phyloP scores from a whole-genome alignment of 73 alveolate species.

The Uronychia setigera region DNA sequence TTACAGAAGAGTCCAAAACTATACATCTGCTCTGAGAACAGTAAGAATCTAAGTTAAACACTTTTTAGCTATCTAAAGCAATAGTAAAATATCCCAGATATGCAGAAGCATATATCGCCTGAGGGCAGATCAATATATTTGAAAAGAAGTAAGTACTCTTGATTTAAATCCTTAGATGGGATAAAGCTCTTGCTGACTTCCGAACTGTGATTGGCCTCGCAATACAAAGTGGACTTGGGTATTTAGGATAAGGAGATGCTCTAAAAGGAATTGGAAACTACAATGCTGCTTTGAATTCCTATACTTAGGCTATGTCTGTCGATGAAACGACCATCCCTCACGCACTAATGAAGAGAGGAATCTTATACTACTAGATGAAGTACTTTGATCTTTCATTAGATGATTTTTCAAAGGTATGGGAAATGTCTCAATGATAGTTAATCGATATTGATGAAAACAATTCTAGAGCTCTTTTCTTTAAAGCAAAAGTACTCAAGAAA shows the following conservation, averaged over 20 bases:
- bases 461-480: slow-evolving; percentile 54
- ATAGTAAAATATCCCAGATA: slow-evolving; percentile 61
- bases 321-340: slow-evolving; percentile 32
- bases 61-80: slow-evolving; percentile 45
- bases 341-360: slow-evolving; percentile 66
- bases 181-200: slow-evolving; percentile 72
- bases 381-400: slow-evolving; percentile 44
- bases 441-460: slow-evolving; percentile 31
- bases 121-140: slow-evolving; percentile 67
- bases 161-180: slow-evolving; percentile 50
- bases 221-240: slow-evolving; percentile 62
- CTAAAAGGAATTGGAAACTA: slow-evolving; percentile 69
- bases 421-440: background rate
- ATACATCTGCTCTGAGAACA: slow-evolving; percentile 49
- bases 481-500: slow-evolving; percentile 53
- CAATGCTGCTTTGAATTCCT: slow-evolving; percentile 49
- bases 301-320: slow-evolving; percentile 55
- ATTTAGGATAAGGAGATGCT: slow-evolving; percentile 71
- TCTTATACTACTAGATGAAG: slow-evolving; percentile 57
- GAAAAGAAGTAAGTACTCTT: slow-evolving; percentile 29
- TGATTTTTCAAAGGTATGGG: slow-evolving; percentile 44
- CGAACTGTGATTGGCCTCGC: slow-evolving; percentile 32
- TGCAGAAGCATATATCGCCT: slow-evolving; percentile 68
- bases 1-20: slow-evolving; percentile 50
- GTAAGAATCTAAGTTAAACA: background rate